These are phyloP conservation scores for Saccharomyces hybrid DNA, from an alignment of 1,139 yeast species.

Conservation along the genomic window DNA sequence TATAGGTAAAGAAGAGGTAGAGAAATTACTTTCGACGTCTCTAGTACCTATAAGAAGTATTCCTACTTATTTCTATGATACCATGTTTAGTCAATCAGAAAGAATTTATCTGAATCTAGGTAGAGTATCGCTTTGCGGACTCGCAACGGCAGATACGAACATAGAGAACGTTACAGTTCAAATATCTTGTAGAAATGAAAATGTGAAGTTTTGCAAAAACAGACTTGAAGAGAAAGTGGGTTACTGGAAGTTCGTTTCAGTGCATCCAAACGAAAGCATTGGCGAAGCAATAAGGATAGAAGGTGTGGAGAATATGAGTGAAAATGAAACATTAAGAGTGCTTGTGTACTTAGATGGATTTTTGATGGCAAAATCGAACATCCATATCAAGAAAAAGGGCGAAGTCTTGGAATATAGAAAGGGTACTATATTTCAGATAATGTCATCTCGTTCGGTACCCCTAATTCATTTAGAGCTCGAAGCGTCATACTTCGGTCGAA, in stretches of 20 bases:
- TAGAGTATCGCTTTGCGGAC: slow-evolving; percentile 35
- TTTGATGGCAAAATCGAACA: slow-evolving; percentile 47
- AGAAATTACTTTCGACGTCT: slow-evolving; percentile 37
- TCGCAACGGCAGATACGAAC: slow-evolving; percentile 14
- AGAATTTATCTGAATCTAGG: slow-evolving; percentile 54
- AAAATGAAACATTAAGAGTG: slow-evolving; percentile 50
- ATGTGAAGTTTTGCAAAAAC: slow-evolving; percentile 55
- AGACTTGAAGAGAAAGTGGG: slow-evolving; percentile 50
- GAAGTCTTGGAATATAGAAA: slow-evolving; percentile 34
- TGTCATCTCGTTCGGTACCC: slow-evolving; percentile 24
- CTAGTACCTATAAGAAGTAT: slow-evolving; percentile 41
- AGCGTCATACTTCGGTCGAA: slow-evolving; percentile 64
- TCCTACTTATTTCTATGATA: slow-evolving; percentile 57
- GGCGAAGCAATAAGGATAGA: slow-evolving; percentile 62
- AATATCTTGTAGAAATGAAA: slow-evolving; percentile 38
- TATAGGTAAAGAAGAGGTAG: slow-evolving; percentile 40
- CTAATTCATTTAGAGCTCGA: slow-evolving; percentile 45
- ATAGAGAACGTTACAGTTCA: slow-evolving; percentile 41
- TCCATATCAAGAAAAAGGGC: slow-evolving; percentile 31
- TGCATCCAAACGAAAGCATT: slow-evolving; percentile 61
- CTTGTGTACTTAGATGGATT: slow-evolving; percentile 60
- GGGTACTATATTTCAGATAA: slow-evolving; percentile 28
- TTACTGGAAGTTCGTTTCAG: slow-evolving; percentile 73
- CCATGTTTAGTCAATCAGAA: slow-evolving; percentile 53
- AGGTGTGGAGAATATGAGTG: slow-evolving; percentile 40